Percentiles rank a stretch among this genome's conserved stretches.
Evolutionary conservation across 495 filamentous ascomycete species (phyloP).

Genomic region (Talaromyces wortmannii): DNA sequence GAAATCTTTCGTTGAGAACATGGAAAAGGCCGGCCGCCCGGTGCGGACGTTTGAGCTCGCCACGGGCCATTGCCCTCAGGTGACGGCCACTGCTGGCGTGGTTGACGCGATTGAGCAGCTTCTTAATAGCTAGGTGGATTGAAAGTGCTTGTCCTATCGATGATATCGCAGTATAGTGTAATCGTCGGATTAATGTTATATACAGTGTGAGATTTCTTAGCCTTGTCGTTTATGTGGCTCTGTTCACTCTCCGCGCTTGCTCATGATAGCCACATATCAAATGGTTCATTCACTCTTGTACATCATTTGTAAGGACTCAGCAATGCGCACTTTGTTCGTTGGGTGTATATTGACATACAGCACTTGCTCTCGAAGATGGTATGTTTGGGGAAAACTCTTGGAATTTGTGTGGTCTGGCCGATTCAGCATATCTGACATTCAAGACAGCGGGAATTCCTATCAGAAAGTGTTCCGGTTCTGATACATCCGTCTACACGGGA

Average conservation of each 20-base stretch:
- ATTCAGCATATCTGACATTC: not conserved
- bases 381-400: constrained; percentile 12
- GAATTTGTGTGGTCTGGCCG: not conserved
- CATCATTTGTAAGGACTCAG: no score
- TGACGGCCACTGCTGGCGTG: constrained; percentile 8
- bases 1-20: constrained; percentile 22
- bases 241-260: no score
- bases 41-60: constrained; percentile 9
- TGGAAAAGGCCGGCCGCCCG: constrained; percentile 9
- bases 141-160: not conserved
- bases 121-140: not conserved
- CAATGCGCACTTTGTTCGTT: no score
- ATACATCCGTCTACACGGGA: constrained; percentile 19
- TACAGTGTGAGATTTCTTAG: no score
- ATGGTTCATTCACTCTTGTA: no score
- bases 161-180: not conserved
- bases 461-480: constrained; percentile 13
- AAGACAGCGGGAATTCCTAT: constrained; percentile 18
- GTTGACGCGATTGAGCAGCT: constrained; percentile 3
- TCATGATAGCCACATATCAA: no score
- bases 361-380: constrained; percentile 40
- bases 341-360: no score
- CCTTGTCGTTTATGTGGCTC: no score
- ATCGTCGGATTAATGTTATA: not conserved
- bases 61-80: constrained; percentile 8